Base-by-base conservation (phyloP, 1,284 basidiomycete genomes). In the Microbotryum scabiosae region DNA sequence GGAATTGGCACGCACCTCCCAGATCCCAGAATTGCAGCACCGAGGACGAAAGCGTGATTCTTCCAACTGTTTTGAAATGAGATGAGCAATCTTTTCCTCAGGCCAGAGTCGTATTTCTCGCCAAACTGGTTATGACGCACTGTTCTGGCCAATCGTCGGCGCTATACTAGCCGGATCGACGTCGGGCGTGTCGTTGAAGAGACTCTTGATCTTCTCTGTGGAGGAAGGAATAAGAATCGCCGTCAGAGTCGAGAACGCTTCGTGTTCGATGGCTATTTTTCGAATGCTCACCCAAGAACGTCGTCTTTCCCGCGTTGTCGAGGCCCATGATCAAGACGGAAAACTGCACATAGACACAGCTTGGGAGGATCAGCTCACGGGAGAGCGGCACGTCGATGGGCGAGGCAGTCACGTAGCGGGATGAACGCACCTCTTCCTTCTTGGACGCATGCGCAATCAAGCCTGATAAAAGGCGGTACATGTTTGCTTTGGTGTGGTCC, bases 11-110 rank as follows among this genome's bases (percentile, higher is more conserved):
- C 60, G 10, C 3, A 64, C 66, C 91, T 9, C 91, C 91, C 5
- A 96, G 79, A 72, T 97, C 91, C 83, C 90, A 94, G 79, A 96
- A 94, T 72, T 90, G 88, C 43, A 96, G 81, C 25, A 92, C 87
- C 0, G 90, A 90, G 0, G 90, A 93, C 0, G 91, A 89, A 6
- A 96, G 80, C 0, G 84, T 85, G 63, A 94, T 91, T 74, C 89
- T 90, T 47, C 91, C 92, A 75, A 88, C 91, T 96, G 70, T 12
- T 36, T 43, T 18, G 5, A 53, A 23, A 26, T 25, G 8, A 30
- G 2, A 16, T 47, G 30, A 32, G 47, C 20, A 23, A 6, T 32
- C 7, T 18, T 41, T 32, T n/a, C n/a, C n/a, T n/a, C n/a, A n/a
- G n/a, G n/a, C n/a, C n/a, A n/a, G n/a, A n/a, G n/a, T n/a, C n/a